phyloP scores from a whole-genome alignment of 2,329 filamentous ascomycete genomes.

The Pleoardoris graminearum region DNA sequence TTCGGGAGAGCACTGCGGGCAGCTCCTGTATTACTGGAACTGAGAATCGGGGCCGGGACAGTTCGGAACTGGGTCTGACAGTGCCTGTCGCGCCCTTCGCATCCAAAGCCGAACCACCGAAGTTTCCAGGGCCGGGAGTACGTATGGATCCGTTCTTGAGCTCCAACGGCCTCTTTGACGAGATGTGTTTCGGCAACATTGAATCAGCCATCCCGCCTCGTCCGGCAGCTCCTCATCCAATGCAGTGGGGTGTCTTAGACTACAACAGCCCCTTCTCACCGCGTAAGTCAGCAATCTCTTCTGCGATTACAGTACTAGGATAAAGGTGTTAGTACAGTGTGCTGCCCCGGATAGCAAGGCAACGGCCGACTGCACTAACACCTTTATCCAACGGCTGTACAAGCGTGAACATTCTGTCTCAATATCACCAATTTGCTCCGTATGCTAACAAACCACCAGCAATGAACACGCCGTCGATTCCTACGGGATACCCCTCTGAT shows the following conservation, averaged over 20 bases:
- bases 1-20: background rate
- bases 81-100: background rate
- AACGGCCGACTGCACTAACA: no score
- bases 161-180: constrained; percentile 1
- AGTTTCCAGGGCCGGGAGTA: background rate
- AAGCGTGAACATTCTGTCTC: no score
- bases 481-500: background rate
- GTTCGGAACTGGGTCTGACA: background rate
- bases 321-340: no score
- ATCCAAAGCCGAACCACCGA: background rate
- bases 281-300: constrained; percentile 9
- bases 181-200: background rate
- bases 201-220: constrained; percentile 26
- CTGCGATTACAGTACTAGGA: no score
- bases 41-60: background rate
- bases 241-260: constrained; percentile 14
- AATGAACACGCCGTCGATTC: background rate
- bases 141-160: background rate
- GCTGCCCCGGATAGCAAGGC: no score
- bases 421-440: constrained; percentile 9
- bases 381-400: no score
- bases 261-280: constrained; percentile 13
- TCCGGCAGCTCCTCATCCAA: constrained; percentile 14
- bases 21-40: background rate
- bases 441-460: background rate